Conservation (phyloP, 169 alveolate species). For the Plasmodium adleri region DNA sequence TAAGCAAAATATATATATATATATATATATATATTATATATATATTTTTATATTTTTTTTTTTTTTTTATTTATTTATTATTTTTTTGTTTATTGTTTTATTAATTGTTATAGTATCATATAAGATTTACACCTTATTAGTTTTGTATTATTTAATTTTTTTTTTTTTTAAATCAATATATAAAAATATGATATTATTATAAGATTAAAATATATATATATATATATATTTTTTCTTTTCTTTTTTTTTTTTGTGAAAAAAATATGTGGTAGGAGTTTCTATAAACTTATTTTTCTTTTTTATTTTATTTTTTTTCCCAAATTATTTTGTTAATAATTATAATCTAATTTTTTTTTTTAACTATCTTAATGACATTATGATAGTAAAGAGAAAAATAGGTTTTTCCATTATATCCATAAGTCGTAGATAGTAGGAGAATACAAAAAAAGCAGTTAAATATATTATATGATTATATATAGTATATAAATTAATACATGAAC, state of each 20-base stretch:
- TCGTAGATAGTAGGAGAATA: no score
- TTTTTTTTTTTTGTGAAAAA: not conserved
- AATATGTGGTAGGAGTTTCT: no score
- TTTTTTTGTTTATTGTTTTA: slow-evolving; percentile 8
- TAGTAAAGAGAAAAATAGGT: no score
- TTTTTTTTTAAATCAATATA: not conserved
- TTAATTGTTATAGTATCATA: not conserved
- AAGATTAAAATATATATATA: not conserved
- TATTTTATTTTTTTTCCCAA: no score
- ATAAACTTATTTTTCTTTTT: no score
- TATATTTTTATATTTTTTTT: not conserved
- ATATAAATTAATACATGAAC: no score
- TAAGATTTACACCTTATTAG: not conserved
- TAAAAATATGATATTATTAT: not conserved
- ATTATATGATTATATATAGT: slow-evolving; percentile 2
- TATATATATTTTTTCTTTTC: not conserved
- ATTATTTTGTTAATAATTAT: no score
- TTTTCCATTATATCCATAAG: no score
- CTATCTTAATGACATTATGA: no score
- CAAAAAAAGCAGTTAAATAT: no score
- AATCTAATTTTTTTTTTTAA: no score
- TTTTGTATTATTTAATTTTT: not conserved
- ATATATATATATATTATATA: not conserved
- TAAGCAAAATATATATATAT: not conserved
- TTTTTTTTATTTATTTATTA: not conserved